Evolutionary conservation across 345 rosid species (phyloP), one percentile per base, ranked within the genome.

Genomic region (Fremontodendron californicum): DNA sequence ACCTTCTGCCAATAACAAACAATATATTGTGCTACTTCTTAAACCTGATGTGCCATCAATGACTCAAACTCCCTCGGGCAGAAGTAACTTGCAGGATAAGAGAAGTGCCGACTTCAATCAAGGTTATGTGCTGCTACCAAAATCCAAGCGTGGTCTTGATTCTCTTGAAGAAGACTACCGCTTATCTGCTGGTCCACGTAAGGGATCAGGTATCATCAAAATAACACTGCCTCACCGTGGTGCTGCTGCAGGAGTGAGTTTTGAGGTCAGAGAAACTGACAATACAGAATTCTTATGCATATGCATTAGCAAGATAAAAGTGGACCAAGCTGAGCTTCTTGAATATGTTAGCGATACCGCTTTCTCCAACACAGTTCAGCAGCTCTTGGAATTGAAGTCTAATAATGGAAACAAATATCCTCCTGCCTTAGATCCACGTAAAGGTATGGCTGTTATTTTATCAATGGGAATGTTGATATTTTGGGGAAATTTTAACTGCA

Each of bases 331-430:
- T 68, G 77, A 90, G 79, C 91, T 95, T 81, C 98, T 95, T 64
- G 96, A 95, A 83, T 84, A 86, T 63, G 82, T 76, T 79, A 92
- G 84, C 84, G 77, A 75, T 71, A 55, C 74, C 71, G 96, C 97
- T 74, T 95, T 90, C 87, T 92, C 99, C 75, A 85, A 84, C 66
- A 87, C 97, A n/a, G 97, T 92, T 85, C 99, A 92, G 81, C 88
- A 85, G 85, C 90, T 95, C 74, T 81, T 75, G 83, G 83, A 77
- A 66, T 77, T 86, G 81, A 89, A 91, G 85, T 80, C 90, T 81
- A 87, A 84, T 81, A 87, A 84, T 21, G 96, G 90, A 84, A 86
- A 82, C 77, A 92, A 89, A 78, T 91, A 81, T 60, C 99, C 92
- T 80, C 92, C 92, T 29, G 88, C 91, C 70, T 78, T 93, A 73